A percentile compares a stretch with the other conserved stretches of the same genome.
These are phyloP conservation scores for Ogataea populi-albae DNA, from an alignment of 805 yeast species.

Conservation along the genomic window DNA sequence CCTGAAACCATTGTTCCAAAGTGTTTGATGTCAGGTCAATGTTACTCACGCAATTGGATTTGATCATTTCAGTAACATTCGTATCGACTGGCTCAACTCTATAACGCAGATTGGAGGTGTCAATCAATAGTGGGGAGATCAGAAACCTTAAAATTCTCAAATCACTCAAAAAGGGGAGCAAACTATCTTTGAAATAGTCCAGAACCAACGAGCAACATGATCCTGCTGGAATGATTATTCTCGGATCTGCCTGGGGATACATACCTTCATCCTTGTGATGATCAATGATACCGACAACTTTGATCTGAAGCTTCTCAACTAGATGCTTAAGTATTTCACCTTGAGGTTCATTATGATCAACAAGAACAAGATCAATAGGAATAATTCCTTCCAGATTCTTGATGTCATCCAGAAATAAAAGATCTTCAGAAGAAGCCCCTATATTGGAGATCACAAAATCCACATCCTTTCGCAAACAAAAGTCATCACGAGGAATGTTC, in stretches of 20 bases:
- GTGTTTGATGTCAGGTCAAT: slow-evolving; percentile 18
- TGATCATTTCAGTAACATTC: slow-evolving; percentile 39
- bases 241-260: slow-evolving; percentile 51
- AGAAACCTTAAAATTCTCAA: slow-evolving; percentile 35
- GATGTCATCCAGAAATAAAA: slow-evolving; percentile 71
- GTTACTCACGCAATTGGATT: slow-evolving; percentile 4
- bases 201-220: slow-evolving; percentile 79
- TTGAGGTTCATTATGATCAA: slow-evolving; percentile 78
- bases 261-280: slow-evolving; percentile 77
- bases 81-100: slow-evolving; percentile 63
- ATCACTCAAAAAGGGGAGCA: slow-evolving; percentile 7
- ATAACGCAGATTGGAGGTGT: slow-evolving; percentile 64
- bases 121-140: slow-evolving; percentile 69
- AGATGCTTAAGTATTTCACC: slow-evolving; percentile 40
- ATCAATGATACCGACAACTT: slow-evolving; percentile 67
- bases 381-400: slow-evolving; percentile 12
- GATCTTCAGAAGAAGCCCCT: slow-evolving; percentile 43
- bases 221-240: slow-evolving; percentile 62
- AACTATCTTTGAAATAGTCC: slow-evolving; percentile 36
- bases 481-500: slow-evolving; percentile 66
- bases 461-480: slow-evolving; percentile 70
- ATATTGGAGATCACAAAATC: slow-evolving; percentile 46
- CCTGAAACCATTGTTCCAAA: slow-evolving; percentile 21
- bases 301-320: slow-evolving; percentile 23
- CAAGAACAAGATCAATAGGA: slow-evolving; percentile 51